These are phyloP conservation scores for Cystobasidium onofrii DNA, from an alignment of 768 basidiomycete species.

Conservation along the genomic window DNA sequence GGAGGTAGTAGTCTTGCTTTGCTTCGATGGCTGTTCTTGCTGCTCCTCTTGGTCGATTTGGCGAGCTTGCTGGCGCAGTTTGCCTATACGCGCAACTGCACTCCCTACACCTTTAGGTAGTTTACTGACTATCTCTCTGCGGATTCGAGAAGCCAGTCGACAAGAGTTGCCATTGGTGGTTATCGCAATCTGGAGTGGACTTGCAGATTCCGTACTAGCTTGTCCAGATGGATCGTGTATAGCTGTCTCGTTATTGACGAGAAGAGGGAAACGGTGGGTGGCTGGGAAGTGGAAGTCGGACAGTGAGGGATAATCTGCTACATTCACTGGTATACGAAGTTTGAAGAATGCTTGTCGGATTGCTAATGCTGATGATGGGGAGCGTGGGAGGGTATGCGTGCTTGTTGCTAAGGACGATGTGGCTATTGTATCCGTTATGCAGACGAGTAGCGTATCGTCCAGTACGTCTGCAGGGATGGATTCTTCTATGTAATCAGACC, in stretches of 20 bases:
- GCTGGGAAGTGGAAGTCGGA: slow-evolving; percentile 86
- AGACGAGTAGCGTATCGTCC: slow-evolving; percentile 54
- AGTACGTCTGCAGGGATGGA: not conserved
- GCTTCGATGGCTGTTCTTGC: not conserved
- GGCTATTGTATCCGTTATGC: slow-evolving; percentile 70
- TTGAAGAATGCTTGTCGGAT: slow-evolving; percentile 55
- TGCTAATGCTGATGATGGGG: slow-evolving; percentile 53
- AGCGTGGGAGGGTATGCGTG: slow-evolving; percentile 46
- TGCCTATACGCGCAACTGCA: slow-evolving; percentile 67
- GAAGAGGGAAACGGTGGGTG: slow-evolving; percentile 68
- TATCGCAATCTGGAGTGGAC: slow-evolving; percentile 58
- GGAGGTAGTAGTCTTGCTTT: slow-evolving; percentile 45
- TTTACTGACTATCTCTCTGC: slow-evolving; percentile 68
- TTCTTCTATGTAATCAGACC: slow-evolving; percentile 30
- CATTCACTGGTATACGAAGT: slow-evolving; percentile 66
- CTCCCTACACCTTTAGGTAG: slow-evolving; percentile 64
- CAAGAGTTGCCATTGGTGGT: slow-evolving; percentile 91
- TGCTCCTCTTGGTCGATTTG: slow-evolving; percentile 18
- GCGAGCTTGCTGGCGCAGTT: slow-evolving; percentile 57
- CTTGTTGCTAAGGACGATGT: slow-evolving; percentile 40
- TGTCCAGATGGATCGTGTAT: not conserved
- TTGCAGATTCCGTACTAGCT: slow-evolving; percentile 43
- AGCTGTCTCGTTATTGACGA: not conserved
- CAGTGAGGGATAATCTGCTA: slow-evolving; percentile 74
- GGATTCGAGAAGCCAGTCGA: slow-evolving; percentile 66